These are phyloP conservation scores for Phytopythium boreale DNA, from an alignment of 352 stramenopile species.

Conservation along the genomic window DNA sequence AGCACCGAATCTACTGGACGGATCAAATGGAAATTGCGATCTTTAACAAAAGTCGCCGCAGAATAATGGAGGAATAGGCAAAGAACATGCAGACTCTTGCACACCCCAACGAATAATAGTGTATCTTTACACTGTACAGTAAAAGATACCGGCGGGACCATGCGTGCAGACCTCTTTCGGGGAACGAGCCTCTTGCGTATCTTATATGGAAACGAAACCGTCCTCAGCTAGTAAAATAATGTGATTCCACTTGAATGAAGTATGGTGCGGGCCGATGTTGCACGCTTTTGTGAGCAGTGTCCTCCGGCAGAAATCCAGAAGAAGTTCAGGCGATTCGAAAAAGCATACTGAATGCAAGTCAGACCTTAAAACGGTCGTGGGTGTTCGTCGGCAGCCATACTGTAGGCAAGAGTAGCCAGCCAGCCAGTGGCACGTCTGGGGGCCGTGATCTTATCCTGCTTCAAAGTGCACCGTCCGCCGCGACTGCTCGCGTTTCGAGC, in stretches of 20 bases:
- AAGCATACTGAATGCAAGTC: background rate
- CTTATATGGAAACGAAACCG: background rate
- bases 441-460: background rate
- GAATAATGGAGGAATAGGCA: background rate
- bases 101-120: background rate
- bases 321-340: background rate
- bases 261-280: too few relatives aligned
- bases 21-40: background rate
- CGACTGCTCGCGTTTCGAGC: background rate
- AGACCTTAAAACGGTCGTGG: background rate
- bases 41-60: background rate
- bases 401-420: background rate
- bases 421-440: background rate
- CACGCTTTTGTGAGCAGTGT: background rate
- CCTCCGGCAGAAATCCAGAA: background rate
- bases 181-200: background rate
- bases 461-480: slow-evolving; percentile 2
- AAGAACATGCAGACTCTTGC: background rate
- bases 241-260: background rate
- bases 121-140: background rate
- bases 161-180: slow-evolving; percentile 1
- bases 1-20: background rate
- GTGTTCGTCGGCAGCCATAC: background rate
- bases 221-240: background rate
- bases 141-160: background rate